These are phyloP conservation scores for Leccinum huronense DNA, from an alignment of 1,284 basidiomycete genomes.

Conservation along the genomic window DNA sequence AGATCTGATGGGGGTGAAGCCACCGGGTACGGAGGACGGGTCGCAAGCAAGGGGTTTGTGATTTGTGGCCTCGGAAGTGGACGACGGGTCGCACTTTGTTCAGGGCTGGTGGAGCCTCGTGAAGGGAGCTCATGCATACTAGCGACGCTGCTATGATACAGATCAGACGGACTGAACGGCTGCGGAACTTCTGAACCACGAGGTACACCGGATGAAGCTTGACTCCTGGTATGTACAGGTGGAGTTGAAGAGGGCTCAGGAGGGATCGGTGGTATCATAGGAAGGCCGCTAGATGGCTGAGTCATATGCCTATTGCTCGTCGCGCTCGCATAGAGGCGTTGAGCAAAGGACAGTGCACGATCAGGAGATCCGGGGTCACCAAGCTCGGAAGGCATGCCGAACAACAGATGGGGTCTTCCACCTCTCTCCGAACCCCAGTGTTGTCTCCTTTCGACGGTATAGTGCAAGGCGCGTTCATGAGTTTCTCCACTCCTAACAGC, in stretches of 20 bases:
- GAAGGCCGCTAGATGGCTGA: slow-evolving; percentile 1
- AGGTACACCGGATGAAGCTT: neutral
- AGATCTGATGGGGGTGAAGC: neutral
- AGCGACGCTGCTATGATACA: slow-evolving; percentile 23
- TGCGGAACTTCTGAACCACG: slow-evolving; percentile 6
- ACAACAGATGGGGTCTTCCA: slow-evolving; percentile 1
- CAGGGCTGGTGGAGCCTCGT: slow-evolving; percentile 1
- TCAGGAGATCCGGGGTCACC: slow-evolving; percentile 4
- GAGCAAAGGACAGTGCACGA: slow-evolving; percentile 28
- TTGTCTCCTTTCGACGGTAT: slow-evolving; percentile 30
- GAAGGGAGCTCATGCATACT: slow-evolving; percentile 5
- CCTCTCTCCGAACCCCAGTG: neutral
- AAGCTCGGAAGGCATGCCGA: neutral
- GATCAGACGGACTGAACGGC: slow-evolving; percentile 16
- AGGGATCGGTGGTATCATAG: slow-evolving; percentile 12
- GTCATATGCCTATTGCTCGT: slow-evolving; percentile 10
- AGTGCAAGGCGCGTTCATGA: slow-evolving; percentile 13
- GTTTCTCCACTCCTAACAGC: slow-evolving; percentile 14
- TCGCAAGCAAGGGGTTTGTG: neutral
- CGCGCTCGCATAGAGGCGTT: slow-evolving; percentile 34
- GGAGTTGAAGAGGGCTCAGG: neutral
- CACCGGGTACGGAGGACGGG: neutral
- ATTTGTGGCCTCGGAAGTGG: slow-evolving; percentile 1
- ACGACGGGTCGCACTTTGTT: slow-evolving; percentile 3
- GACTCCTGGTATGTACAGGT: neutral